Conservation (phyloP, 1,284 basidiomycete species). For the Dichomitus squalens region DNA sequence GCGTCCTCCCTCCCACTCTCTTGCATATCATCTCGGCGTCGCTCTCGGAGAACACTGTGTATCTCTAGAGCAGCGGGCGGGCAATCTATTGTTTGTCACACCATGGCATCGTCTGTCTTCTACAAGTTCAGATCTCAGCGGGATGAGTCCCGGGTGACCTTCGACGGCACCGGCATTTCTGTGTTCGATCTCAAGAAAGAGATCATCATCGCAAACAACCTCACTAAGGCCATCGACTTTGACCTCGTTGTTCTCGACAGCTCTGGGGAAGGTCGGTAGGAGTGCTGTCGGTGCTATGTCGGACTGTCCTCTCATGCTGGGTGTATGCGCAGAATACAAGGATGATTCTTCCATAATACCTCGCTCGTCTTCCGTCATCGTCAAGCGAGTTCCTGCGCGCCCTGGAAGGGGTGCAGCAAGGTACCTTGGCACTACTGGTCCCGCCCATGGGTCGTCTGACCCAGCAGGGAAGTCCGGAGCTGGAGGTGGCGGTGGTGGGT, state of each 20-base stretch:
- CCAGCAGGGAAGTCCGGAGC: conserved; percentile 21
- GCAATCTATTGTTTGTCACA: conserved; percentile 31
- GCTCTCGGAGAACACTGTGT: conserved; percentile 10
- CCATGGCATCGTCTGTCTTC: conserved; percentile 93
- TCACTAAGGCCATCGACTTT: conserved; percentile 96
- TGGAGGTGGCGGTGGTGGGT: conserved; percentile 36
- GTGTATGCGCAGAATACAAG: conserved; percentile 71
- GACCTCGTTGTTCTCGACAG: conserved; percentile 89
- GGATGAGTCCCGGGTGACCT: conserved; percentile 93
- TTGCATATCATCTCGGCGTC: neutral
- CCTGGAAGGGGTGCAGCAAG: conserved; percentile 92
- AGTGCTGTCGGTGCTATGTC: neutral
- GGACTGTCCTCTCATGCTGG: neutral
- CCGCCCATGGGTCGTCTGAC: conserved; percentile 34
- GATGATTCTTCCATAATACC: conserved; percentile 93
- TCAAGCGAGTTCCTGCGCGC: conserved; percentile 87
- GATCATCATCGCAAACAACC: conserved; percentile 94
- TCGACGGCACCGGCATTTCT: conserved; percentile 98
- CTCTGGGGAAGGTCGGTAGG: conserved; percentile 79
- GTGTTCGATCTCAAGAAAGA: conserved; percentile 99
- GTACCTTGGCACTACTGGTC: conserved; percentile 69
- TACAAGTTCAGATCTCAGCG: conserved; percentile 97
- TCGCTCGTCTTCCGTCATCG: conserved; percentile 92
- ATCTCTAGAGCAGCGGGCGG: conserved; percentile 9
- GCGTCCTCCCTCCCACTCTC: neutral